Base-by-base conservation (phyloP, 352 stramenopile genomes). In the Thalassiosira oceanica region DNA sequence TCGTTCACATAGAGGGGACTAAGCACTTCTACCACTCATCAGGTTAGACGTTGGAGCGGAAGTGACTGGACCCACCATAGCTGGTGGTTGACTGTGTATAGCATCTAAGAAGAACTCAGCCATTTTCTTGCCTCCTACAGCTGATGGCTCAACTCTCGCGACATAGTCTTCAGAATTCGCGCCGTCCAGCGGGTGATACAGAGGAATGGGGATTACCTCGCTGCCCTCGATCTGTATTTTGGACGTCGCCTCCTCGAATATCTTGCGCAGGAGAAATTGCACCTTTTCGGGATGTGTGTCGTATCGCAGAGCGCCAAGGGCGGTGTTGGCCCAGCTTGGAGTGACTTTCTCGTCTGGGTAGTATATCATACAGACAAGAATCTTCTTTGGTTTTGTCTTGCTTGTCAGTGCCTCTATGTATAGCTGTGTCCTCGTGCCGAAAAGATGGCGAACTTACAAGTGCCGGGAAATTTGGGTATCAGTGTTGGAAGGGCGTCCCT, bases 291-390 rank as follows among this genome's bases (percentile, higher is more conserved):
- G 84, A 64, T 88, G 72, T 0, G 8, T 26, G 65, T 92, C 79
- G 39, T 92, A 92, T 23, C 76, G 76, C 20, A 92, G 50, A 28
- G 60, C 53, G 21, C 51, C 60, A n/a, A 92, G 54, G 1, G 84
- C 74, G n/a, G 43, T 18, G 49, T 80, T 79, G 1, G 84, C 81
- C 84, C 84, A 92, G 6, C 68, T 80, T 15, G 68, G 67, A 13
- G 57, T 61, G 29, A 72, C 61, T 16, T 45, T 80, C 65, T 89
- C 80, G 60, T 92, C 84, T 1, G 71, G 78, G 53, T 89, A 90
- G 50, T 92, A 92, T 45, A 90, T 89, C 81, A 91, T 91, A 52
- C 79, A 88, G 0, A 91, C 80, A 7, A 91, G 36, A 31, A 91
- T 80, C 37, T 84, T 86, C 36, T 77, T 78, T 7, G 84, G 84